These are phyloP conservation scores for Erodium trifolium DNA, from an alignment of 441 rosid genomes.

Conservation along the genomic window DNA sequence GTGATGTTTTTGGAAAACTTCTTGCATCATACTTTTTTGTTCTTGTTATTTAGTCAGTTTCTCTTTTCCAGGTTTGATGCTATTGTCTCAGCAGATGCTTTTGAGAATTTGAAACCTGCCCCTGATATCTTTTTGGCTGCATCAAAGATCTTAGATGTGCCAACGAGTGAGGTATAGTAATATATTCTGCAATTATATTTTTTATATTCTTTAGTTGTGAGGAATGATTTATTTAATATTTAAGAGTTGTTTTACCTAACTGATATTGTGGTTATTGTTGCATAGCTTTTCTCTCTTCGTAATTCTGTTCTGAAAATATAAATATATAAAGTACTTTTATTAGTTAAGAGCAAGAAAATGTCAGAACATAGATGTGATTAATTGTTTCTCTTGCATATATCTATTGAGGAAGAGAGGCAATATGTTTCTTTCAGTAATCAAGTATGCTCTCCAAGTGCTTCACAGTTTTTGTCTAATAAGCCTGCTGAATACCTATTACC, in stretches of 20 bases:
- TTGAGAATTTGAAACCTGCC: conserved; percentile 93
- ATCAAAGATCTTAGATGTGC: conserved; percentile 71
- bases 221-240: background rate
- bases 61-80: conserved; percentile 77
- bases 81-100: conserved; percentile 92
- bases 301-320: background rate
- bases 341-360: conserved; percentile 6
- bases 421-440: background rate
- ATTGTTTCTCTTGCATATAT: conserved; percentile 9
- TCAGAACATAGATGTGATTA: conserved; percentile 6
- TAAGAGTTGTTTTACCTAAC: conserved; percentile 3
- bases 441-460: background rate
- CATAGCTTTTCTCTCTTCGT: background rate
- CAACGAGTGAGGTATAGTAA: conserved; percentile 56
- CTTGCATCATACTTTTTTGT: background rate
- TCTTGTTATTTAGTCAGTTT: conserved; percentile 19
- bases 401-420: background rate
- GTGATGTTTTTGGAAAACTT: background rate
- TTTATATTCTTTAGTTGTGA: background rate
- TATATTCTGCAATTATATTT: conserved; percentile 9
- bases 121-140: conserved; percentile 97
- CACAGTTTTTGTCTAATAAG: background rate
- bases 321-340: background rate
- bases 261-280: background rate
- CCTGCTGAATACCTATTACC: background rate